Evolutionary conservation across 2,329 filamentous ascomycete genomes (phyloP).

Genomic region (Daldinia eschscholtzii): DNA sequence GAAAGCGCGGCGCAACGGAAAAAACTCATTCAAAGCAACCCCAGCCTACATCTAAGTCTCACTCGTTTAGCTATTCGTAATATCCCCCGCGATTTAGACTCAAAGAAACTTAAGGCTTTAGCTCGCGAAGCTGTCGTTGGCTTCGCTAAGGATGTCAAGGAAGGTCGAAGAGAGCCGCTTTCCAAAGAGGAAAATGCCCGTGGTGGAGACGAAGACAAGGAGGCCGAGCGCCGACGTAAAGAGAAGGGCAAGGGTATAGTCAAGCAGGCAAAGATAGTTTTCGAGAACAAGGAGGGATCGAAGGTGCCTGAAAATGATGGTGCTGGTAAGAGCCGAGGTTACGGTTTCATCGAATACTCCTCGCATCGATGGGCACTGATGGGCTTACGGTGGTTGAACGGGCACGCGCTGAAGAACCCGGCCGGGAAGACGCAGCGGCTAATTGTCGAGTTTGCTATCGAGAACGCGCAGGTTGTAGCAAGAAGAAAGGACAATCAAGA

Average conservation of each 20-base stretch:
- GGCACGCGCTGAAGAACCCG: conserved; percentile 70
- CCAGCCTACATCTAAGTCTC: conserved; percentile 86
- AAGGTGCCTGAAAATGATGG: conserved; percentile 84
- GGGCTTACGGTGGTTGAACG: conserved; percentile 94
- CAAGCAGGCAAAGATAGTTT: conserved; percentile 93
- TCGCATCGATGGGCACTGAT: conserved; percentile 95
- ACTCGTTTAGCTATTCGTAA: conserved; percentile 94
- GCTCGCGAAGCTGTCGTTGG: conserved; percentile 93
- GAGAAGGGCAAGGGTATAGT: conserved; percentile 88
- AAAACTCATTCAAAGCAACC: conserved; percentile 90
- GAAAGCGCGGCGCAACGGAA: conserved; percentile 88
- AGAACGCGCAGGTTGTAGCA: conserved; percentile 95
- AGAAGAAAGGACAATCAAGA: conserved; percentile 73
- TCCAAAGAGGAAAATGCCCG: conserved; percentile 90
- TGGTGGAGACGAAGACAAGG: conserved; percentile 82
- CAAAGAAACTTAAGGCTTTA: conserved; percentile 90
- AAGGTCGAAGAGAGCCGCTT: conserved; percentile 78
- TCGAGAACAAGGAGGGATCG: conserved; percentile 85
- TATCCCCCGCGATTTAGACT: conserved; percentile 83
- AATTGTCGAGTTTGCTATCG: conserved; percentile 97
- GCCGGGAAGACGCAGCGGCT: conserved; percentile 87
- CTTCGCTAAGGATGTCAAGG: conserved; percentile 90
- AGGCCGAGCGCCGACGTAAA: conserved; percentile 83
- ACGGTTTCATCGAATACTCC: conserved; percentile 97
- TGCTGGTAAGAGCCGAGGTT: conserved; percentile 87